phyloP scores from a whole-genome alignment of 164 flowering plant species.

The Magnolia kwangsiensis region DNA sequence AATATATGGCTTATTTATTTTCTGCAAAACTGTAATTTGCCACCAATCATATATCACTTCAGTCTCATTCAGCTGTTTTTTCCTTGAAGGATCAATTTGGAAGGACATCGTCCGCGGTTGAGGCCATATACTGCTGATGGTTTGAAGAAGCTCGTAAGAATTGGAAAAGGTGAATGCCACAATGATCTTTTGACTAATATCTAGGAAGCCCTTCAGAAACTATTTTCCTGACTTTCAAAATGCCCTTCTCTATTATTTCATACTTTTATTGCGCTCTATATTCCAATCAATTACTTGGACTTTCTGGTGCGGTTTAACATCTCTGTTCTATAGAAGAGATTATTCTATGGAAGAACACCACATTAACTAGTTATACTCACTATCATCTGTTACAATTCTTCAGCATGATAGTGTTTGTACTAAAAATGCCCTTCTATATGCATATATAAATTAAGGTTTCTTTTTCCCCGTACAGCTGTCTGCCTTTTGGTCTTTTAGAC shows the following conservation, averaged over 20 bases:
- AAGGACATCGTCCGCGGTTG: slow-evolving; percentile 72
- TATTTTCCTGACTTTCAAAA: background rate
- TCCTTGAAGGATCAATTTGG: slow-evolving; percentile 68
- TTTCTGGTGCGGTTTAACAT: no score
- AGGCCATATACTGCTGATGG: slow-evolving; percentile 39
- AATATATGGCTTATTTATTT: background rate
- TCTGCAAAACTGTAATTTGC: background rate
- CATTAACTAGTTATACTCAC: background rate
- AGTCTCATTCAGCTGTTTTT: slow-evolving; percentile 4
- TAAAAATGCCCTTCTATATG: background rate
- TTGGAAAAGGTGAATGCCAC: slow-evolving; percentile 65
- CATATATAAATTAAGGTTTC: no score
- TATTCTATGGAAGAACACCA: background rate
- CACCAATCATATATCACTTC: background rate
- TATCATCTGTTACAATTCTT: background rate
- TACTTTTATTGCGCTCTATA: no score
- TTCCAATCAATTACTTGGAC: no score
- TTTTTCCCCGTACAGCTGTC: no score
- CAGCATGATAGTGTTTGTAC: background rate
- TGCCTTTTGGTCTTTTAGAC: no score
- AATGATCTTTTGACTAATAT: background rate
- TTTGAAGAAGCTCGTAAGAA: slow-evolving; percentile 66
- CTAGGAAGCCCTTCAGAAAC: background rate
- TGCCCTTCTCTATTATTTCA: background rate
- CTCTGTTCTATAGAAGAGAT: no score